These are phyloP conservation scores for Russula compacta DNA, from an alignment of 768 basidiomycete genomes.

Conservation along the genomic window DNA sequence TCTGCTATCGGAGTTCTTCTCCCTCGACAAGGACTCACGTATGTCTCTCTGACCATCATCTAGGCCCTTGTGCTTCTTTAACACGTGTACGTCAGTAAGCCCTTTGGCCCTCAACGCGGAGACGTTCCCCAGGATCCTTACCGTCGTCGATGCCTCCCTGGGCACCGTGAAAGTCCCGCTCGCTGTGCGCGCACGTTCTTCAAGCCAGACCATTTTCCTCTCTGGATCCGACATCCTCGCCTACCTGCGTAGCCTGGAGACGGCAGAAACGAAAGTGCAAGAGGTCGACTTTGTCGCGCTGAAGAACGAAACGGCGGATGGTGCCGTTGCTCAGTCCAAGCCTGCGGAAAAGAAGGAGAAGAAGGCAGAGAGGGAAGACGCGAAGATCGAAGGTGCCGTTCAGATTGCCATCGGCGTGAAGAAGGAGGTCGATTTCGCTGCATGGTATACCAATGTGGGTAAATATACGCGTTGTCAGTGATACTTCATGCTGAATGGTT, in stretches of 20 bases:
- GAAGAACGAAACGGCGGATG: slow-evolving; percentile 37
- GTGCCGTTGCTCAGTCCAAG: slow-evolving; percentile 26
- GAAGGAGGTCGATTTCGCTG: slow-evolving; percentile 91
- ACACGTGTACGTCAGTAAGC: slow-evolving; percentile 47
- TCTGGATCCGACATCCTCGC: slow-evolving; percentile 64
- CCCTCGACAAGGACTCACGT: slow-evolving; percentile 80
- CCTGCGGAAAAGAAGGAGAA: slow-evolving; percentile 29
- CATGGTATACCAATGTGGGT: slow-evolving; percentile 87
- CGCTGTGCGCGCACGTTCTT: slow-evolving; percentile 69
- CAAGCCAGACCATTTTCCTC: slow-evolving; percentile 66
- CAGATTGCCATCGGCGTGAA: slow-evolving; percentile 92
- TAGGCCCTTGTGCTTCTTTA: background rate
- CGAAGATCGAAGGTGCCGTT: slow-evolving; percentile 79
- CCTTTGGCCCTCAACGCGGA: slow-evolving; percentile 59
- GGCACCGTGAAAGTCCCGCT: slow-evolving; percentile 55
- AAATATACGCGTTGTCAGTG: background rate
- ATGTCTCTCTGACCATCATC: slow-evolving; percentile 28
- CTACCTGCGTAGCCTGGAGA: slow-evolving; percentile 67
- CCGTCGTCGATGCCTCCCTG: slow-evolving; percentile 73
- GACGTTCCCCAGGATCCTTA: slow-evolving; percentile 61
- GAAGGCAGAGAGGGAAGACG: slow-evolving; percentile 53
- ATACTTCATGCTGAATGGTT: slow-evolving; percentile 6
- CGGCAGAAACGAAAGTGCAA: slow-evolving; percentile 51
- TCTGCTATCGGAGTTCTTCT: slow-evolving; percentile 76
- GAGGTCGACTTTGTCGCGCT: slow-evolving; percentile 66